These are phyloP conservation scores for Flagelloscypha sp. DNA, from an alignment of 768 basidiomycete genomes.

Conservation along the genomic window DNA sequence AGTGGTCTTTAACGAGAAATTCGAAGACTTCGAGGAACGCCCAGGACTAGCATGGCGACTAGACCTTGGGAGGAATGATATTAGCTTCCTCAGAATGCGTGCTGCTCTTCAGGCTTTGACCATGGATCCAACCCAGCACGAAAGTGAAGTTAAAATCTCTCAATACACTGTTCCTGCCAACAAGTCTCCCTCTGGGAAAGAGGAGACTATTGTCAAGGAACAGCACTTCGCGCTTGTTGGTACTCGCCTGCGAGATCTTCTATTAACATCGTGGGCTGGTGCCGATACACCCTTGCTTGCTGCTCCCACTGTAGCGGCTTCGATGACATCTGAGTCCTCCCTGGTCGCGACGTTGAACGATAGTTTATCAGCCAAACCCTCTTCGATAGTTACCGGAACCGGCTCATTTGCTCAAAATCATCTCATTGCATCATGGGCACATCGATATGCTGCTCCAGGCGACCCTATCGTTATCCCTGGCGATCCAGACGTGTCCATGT, in stretches of 20 bases:
- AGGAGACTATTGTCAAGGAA: conserved; percentile 15
- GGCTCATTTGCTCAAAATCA: conserved; percentile 66
- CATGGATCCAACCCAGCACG: conserved; percentile 40
- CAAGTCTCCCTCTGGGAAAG: background rate
- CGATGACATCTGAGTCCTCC: conserved; percentile 25
- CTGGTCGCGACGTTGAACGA: conserved; percentile 28
- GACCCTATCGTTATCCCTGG: conserved; percentile 66
- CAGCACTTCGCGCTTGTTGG: conserved; percentile 56
- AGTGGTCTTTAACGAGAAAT: conserved; percentile 46
- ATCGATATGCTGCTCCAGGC: conserved; percentile 47
- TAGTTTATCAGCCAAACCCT: background rate
- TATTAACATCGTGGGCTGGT: too few relatives aligned
- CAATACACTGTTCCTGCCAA: conserved; percentile 7
- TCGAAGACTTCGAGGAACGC: too few relatives aligned
- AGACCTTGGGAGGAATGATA: conserved; percentile 62
- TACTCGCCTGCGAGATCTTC: conserved; percentile 61
- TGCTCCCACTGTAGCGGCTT: conserved; percentile 18
- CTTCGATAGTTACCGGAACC: conserved; percentile 13
- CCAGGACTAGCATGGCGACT: conserved; percentile 61
- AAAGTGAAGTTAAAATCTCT: conserved; percentile 16
- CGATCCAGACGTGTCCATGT: conserved; percentile 55
- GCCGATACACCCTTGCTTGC: conserved; percentile 43
- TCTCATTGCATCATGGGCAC: conserved; percentile 76
- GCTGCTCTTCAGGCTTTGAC: conserved; percentile 52
- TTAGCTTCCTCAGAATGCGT: conserved; percentile 63